These are phyloP conservation scores for Chytriomyces hyalinus DNA, from an alignment of 192 early-diverging fungal genomes.

Conservation along the genomic window DNA sequence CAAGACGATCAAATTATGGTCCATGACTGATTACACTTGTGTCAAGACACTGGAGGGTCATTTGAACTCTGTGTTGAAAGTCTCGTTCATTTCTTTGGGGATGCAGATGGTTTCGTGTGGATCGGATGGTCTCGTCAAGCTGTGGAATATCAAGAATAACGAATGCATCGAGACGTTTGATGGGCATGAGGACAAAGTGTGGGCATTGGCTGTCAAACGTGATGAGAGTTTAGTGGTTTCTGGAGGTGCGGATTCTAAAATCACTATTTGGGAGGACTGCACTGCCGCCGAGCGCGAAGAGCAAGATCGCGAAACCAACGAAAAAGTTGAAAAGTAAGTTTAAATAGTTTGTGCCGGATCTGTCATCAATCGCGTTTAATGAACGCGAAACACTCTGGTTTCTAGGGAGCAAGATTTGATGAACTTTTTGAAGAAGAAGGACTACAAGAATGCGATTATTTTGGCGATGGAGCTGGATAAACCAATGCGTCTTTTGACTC, in stretches of 20 bases:
- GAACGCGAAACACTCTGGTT: neutral
- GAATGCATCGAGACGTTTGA: slow-evolving; percentile 93
- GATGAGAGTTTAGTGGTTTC: slow-evolving; percentile 76
- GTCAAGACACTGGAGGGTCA: slow-evolving; percentile 97
- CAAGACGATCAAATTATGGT: slow-evolving; percentile 95
- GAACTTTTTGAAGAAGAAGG: slow-evolving; percentile 84
- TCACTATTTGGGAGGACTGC: slow-evolving; percentile 92
- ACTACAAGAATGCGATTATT: slow-evolving; percentile 90
- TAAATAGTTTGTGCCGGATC: neutral
- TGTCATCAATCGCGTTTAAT: neutral
- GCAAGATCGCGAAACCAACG: slow-evolving; percentile 67
- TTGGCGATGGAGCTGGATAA: slow-evolving; percentile 89
- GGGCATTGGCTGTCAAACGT: slow-evolving; percentile 81
- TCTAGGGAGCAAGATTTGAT: slow-evolving; percentile 86
- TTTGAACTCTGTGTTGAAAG: slow-evolving; percentile 90
- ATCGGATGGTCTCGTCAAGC: slow-evolving; percentile 92
- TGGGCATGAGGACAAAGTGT: slow-evolving; percentile 92
- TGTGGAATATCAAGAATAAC: slow-evolving; percentile 92
- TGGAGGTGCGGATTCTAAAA: slow-evolving; percentile 88
- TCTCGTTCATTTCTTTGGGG: slow-evolving; percentile 83
- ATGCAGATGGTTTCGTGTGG: slow-evolving; percentile 86
- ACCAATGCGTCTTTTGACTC: slow-evolving; percentile 78
- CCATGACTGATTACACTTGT: slow-evolving; percentile 84
- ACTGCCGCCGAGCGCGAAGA: slow-evolving; percentile 82
- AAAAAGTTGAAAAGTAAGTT: slow-evolving; percentile 72